phyloP scores from a whole-genome alignment of 2,329 filamentous ascomycete species.

The Apiospora saccharicola region DNA sequence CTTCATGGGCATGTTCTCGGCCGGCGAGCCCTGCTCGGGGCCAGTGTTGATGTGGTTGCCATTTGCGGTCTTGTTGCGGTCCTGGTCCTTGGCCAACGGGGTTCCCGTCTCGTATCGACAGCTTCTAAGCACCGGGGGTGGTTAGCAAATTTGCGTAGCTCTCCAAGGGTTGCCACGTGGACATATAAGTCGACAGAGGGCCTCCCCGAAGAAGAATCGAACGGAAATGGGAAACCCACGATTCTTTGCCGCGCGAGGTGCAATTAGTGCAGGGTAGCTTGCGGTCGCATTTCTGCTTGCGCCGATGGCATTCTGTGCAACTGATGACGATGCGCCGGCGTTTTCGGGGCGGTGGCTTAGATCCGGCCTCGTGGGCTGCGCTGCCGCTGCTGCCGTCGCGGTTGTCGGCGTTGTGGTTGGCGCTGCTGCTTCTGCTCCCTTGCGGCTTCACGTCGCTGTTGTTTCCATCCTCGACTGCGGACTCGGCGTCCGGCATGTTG shows the following conservation, averaged over 20 bases:
- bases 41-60: conserved; percentile 15
- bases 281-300: conserved; percentile 71
- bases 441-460: conserved; percentile 19
- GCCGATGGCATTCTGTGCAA: conserved; percentile 69
- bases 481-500: conserved; percentile 14
- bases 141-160: background rate
- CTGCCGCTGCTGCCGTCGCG: conserved; percentile 9
- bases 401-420: background rate
- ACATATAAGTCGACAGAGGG: background rate
- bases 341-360: conserved; percentile 57
- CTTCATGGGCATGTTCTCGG: conserved; percentile 50
- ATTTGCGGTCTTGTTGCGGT: conserved; percentile 29
- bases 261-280: conserved; percentile 67
- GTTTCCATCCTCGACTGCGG: conserved; percentile 9
- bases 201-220: background rate
- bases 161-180: background rate
- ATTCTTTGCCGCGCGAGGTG: conserved; percentile 61
- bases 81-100: conserved; percentile 49
- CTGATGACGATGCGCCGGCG: conserved; percentile 67
- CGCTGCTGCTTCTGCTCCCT: conserved; percentile 18
- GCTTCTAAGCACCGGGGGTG: conserved; percentile 32
- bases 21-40: conserved; percentile 19
- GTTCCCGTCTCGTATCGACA: conserved; percentile 65
- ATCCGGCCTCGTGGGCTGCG: conserved; percentile 4
- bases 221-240: conserved; percentile 28